Evolutionary conservation across 169 alveolate genomes (phyloP).

Genomic region (Eimeria necatrix): DNA sequence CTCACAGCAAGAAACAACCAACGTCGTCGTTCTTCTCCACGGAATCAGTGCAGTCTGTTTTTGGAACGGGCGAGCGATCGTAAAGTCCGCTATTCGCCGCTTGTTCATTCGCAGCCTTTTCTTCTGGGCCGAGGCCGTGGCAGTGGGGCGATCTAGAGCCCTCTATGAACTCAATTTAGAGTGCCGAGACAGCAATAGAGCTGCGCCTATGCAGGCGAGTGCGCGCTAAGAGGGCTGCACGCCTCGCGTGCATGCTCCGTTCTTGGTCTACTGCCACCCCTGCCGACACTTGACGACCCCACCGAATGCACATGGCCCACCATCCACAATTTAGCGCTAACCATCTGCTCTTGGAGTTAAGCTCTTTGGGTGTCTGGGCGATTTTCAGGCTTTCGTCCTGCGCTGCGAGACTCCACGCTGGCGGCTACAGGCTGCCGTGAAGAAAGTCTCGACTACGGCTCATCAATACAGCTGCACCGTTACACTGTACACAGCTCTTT

Average conservation of each 20-base stretch:
- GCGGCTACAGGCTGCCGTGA: background rate
- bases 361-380: background rate
- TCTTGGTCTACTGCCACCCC: constrained; percentile 78
- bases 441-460: constrained; percentile 15
- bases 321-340: background rate
- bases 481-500: background rate
- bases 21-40: background rate
- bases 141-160: constrained; percentile 75
- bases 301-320: constrained; percentile 28
- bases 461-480: constrained; percentile 3
- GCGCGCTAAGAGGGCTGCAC: constrained; percentile 73
- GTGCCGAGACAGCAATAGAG: constrained; percentile 58
- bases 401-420: background rate
- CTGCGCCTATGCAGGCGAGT: constrained; percentile 56
- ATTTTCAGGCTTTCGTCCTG: background rate
- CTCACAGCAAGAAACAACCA: background rate
- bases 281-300: constrained; percentile 76
- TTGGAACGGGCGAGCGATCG: constrained; percentile 65
- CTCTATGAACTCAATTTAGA: constrained; percentile 48
- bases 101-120: constrained; percentile 49
- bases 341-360: background rate
- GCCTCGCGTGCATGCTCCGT: constrained; percentile 72
- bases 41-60: constrained; percentile 12
- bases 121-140: constrained; percentile 61
- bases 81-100: constrained; percentile 55